phyloP scores from a whole-genome alignment of 306 rosid genomes.

The Lupinus albus region DNA sequence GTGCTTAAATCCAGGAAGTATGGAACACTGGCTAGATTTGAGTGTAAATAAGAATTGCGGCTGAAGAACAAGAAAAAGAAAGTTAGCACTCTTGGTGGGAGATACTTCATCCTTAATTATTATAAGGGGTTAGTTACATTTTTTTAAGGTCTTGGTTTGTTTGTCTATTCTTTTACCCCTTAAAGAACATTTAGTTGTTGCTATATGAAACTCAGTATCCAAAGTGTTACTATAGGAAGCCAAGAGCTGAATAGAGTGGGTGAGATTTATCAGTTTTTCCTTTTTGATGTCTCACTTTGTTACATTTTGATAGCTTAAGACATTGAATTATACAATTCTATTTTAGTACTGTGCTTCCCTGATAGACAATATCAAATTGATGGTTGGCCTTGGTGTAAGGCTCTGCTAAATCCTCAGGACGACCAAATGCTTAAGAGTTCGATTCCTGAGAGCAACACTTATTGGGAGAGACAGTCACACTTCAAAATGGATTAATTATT shows the following conservation, averaged over 20 bases:
- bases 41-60: constrained; percentile 77
- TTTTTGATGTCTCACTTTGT: constrained; percentile 70
- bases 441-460: no score
- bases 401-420: no score
- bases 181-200: constrained; percentile 49
- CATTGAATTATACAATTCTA: constrained; percentile 52
- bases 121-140: constrained; percentile 54
- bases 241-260: constrained; percentile 61
- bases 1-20: constrained; percentile 46
- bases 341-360: constrained; percentile 29
- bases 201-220: constrained; percentile 47
- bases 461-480: no score
- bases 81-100: constrained; percentile 48
- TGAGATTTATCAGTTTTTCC: constrained; percentile 67
- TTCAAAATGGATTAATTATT: no score
- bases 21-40: constrained; percentile 54
- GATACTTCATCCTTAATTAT: constrained; percentile 51
- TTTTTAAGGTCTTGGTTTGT: constrained; percentile 34
- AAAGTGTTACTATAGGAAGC: constrained; percentile 52
- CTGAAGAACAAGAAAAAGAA: constrained; percentile 45
- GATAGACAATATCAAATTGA: no score
- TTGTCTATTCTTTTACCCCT: constrained; percentile 42
- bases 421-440: no score
- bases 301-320: constrained; percentile 55
- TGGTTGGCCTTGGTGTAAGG: no score